These are phyloP conservation scores for Cymbidium sinense DNA, from an alignment of 106 monocot species.

Conservation along the genomic window DNA sequence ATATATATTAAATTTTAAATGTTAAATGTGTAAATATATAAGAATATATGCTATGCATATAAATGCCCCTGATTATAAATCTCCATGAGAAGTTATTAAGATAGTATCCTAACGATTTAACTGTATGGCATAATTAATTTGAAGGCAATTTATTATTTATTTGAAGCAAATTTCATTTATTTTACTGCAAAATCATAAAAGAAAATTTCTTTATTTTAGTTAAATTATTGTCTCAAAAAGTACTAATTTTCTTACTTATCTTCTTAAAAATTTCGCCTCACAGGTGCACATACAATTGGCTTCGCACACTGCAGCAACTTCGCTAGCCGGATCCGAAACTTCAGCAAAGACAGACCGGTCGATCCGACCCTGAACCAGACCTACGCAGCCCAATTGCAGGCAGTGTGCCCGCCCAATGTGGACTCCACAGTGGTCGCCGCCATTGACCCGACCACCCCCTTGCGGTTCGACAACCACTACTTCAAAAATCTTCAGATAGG, in stretches of 20 bases:
- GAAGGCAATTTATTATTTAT: no score
- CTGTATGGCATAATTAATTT: no score
- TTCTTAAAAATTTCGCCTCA: neutral
- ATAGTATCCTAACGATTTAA: no score
- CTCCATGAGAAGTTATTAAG: no score
- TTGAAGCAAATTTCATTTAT: no score
- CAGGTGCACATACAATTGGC: slow-evolving; percentile 75
- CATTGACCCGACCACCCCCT: slow-evolving; percentile 59
- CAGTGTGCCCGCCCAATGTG: slow-evolving; percentile 35
- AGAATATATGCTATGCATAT: no score
- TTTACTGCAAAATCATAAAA: no score
- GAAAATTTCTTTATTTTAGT: no score
- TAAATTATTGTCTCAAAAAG: no score
- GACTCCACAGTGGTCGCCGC: slow-evolving; percentile 39
- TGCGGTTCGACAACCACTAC: slow-evolving; percentile 70
- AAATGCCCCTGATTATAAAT: no score
- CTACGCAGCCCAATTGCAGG: slow-evolving; percentile 49
- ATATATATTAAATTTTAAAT: no score
- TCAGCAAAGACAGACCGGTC: slow-evolving; percentile 16
- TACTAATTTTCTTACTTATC: neutral
- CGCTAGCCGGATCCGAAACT: slow-evolving; percentile 46
- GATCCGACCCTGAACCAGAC: slow-evolving; percentile 59
- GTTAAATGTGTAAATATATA: no score
- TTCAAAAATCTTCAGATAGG: slow-evolving; percentile 62
- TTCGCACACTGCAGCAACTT: slow-evolving; percentile 68